These are phyloP conservation scores for Asparagopsis taxiformis DNA, from an alignment of 31 red algal species.

Conservation along the genomic window DNA sequence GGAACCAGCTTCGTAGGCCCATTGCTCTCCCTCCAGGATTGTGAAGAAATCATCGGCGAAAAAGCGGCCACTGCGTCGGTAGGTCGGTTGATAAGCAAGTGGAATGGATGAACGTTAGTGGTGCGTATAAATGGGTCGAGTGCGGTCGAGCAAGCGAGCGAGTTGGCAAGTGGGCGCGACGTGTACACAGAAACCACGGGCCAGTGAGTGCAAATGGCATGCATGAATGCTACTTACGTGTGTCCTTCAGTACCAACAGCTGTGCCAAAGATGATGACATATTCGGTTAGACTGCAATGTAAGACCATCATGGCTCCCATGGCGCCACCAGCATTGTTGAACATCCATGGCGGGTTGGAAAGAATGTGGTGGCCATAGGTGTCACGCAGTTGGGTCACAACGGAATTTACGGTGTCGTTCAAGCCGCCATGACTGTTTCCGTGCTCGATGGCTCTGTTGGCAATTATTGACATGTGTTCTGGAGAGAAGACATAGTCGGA, in stretches of 20 bases:
- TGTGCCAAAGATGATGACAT: conserved; percentile 84
- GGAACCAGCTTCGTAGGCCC: conserved; percentile 53
- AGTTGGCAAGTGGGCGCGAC: too few relatives aligned
- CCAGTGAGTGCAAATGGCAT: too few relatives aligned
- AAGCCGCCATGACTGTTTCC: conserved; percentile 1
- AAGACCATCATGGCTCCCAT: conserved; percentile 81
- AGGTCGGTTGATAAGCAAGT: too few relatives aligned
- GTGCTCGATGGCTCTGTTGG: conserved; percentile 9
- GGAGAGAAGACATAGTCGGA: conserved; percentile 20
- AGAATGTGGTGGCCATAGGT: conserved; percentile 44
- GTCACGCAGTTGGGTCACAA: conserved; percentile 26
- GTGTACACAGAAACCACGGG: too few relatives aligned
- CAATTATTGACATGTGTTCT: conserved; percentile 16
- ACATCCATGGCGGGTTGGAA: conserved; percentile 56
- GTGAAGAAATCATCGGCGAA: conserved; percentile 81
- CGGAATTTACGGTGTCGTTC: conserved; percentile 12
- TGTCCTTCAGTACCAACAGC: conserved; percentile 67
- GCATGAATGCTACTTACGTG: conserved; percentile 31
- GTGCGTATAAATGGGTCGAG: too few relatives aligned
- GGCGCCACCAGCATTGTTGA: conserved; percentile 81
- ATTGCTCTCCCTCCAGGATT: conserved; percentile 67
- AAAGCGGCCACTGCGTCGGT: conserved; percentile 51
- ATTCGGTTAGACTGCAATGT: conserved; percentile 66
- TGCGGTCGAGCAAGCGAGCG: too few relatives aligned
- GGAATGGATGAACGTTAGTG: too few relatives aligned